Evolutionary conservation across 2,329 filamentous ascomycete genomes (phyloP).

Genomic region (Sclerotinia minor): DNA sequence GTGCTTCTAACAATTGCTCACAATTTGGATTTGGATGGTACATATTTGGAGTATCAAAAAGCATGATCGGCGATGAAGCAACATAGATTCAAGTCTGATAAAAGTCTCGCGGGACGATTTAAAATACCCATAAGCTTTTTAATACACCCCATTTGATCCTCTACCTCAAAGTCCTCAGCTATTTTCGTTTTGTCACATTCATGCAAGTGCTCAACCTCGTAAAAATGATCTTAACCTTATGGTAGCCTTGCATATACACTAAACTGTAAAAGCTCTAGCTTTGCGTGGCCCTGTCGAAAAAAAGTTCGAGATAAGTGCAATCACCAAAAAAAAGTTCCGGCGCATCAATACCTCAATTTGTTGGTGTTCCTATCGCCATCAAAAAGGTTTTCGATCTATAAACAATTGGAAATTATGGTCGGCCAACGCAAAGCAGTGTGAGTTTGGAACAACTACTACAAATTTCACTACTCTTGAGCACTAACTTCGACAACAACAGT

Average conservation of each 20-base stretch:
- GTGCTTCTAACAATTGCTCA: background rate
- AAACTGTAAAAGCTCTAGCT: background rate
- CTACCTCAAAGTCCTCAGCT: background rate
- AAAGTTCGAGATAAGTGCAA: slow-evolving; percentile 26
- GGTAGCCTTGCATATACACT: slow-evolving; percentile 19
- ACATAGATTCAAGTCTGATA: background rate
- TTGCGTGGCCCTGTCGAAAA: slow-evolving; percentile 11
- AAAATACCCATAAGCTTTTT: slow-evolving; percentile 15
- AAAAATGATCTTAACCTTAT: background rate
- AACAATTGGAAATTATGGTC: slow-evolving; percentile 30
- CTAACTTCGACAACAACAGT: slow-evolving; percentile 46
- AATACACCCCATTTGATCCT: background rate
- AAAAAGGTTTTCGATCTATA: slow-evolving; percentile 25
- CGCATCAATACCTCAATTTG: slow-evolving; percentile 22
- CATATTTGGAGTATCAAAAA: slow-evolving; percentile 20
- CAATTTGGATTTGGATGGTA: slow-evolving; percentile 5
- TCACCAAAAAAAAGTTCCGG: slow-evolving; percentile 25
- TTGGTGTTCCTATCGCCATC: slow-evolving; percentile 31
- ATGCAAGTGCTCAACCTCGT: background rate
- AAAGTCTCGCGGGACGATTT: background rate
- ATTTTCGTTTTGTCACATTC: background rate
- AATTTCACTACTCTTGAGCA: background rate
- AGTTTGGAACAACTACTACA: slow-evolving; percentile 27
- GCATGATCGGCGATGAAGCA: slow-evolving; percentile 12
- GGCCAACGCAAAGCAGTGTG: slow-evolving; percentile 39